phyloP scores from a whole-genome alignment of 805 yeast genomes.

The Zygotorulaspora danielsina region DNA sequence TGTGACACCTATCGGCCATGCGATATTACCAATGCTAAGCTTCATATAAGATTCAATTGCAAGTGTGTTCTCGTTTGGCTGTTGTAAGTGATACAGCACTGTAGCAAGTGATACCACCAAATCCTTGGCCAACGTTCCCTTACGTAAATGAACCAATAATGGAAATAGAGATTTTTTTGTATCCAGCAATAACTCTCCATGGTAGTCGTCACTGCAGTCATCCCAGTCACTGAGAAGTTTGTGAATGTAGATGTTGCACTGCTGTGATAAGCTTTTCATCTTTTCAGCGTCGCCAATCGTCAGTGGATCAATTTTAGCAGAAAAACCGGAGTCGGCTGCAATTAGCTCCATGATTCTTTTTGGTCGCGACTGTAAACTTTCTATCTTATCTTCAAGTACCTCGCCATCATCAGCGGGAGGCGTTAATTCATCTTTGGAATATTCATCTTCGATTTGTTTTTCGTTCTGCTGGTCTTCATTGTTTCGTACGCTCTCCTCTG shows the following conservation, averaged over 20 bases:
- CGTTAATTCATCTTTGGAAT: neutral
- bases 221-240: conserved; percentile 39
- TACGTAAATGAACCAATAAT: conserved; percentile 50
- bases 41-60: conserved; percentile 62
- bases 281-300: conserved; percentile 45
- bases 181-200: conserved; percentile 37
- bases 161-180: conserved; percentile 50
- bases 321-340: conserved; percentile 14
- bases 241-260: conserved; percentile 42
- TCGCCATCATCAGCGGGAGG: neutral
- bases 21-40: conserved; percentile 78
- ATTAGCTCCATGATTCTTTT: conserved; percentile 10
- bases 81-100: conserved; percentile 57
- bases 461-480: neutral
- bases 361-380: conserved; percentile 13
- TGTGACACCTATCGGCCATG: conserved; percentile 88
- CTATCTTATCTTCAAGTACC: conserved; percentile 4
- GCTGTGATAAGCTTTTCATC: conserved; percentile 41
- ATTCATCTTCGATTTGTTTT: neutral
- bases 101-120: conserved; percentile 54
- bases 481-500: neutral
- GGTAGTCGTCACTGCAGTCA: conserved; percentile 14
- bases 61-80: conserved; percentile 26
- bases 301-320: conserved; percentile 30
- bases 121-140: conserved; percentile 37